These are phyloP conservation scores for Mastigamoeba balamuthi DNA, from an alignment of 78 protist species.

Conservation along the genomic window DNA sequence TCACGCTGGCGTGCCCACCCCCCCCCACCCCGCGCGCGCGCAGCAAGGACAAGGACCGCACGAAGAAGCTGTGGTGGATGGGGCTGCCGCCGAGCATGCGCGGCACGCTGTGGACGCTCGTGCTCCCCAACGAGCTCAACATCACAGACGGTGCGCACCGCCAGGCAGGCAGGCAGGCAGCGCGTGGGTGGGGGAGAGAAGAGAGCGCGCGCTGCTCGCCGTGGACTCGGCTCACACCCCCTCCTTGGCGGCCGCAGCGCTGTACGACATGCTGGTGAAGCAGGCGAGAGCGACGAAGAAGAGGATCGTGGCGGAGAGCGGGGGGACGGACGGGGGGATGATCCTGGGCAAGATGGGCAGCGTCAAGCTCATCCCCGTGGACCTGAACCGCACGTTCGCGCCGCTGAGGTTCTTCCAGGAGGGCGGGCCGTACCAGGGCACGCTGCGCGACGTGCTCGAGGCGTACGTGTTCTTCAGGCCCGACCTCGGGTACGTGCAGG, in stretches of 20 bases:
- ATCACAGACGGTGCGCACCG: slow-evolving; percentile 25
- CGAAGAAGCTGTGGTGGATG: slow-evolving; percentile 33
- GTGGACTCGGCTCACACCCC: neutral
- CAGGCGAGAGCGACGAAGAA: neutral
- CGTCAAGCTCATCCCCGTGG: neutral
- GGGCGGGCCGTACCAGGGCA: slow-evolving; percentile 51
- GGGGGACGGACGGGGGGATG: neutral
- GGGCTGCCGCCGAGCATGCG: slow-evolving; percentile 48
- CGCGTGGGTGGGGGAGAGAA: too few relatives aligned
- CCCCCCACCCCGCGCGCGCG: neutral
- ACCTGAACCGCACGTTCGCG: neutral
- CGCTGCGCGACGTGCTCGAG: slow-evolving; percentile 53
- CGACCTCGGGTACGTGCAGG: slow-evolving; percentile 79
- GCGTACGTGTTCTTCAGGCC: slow-evolving; percentile 76
- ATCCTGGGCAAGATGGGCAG: neutral
- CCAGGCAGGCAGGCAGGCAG: too few relatives aligned
- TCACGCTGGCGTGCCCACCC: too few relatives aligned
- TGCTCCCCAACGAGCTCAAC: slow-evolving; percentile 29
- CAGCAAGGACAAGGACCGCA: slow-evolving; percentile 15
- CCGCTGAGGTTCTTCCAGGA: slow-evolving; percentile 5
- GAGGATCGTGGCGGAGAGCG: neutral
- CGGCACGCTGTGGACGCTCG: slow-evolving; percentile 43
- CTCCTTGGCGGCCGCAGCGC: neutral
- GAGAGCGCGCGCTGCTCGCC: too few relatives aligned
- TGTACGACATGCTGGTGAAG: neutral